Percentiles rank a stretch among this genome's conserved stretches.
phyloP scores from a whole-genome alignment of 208 protist genomes.

The Leishmania tarentolae region DNA sequence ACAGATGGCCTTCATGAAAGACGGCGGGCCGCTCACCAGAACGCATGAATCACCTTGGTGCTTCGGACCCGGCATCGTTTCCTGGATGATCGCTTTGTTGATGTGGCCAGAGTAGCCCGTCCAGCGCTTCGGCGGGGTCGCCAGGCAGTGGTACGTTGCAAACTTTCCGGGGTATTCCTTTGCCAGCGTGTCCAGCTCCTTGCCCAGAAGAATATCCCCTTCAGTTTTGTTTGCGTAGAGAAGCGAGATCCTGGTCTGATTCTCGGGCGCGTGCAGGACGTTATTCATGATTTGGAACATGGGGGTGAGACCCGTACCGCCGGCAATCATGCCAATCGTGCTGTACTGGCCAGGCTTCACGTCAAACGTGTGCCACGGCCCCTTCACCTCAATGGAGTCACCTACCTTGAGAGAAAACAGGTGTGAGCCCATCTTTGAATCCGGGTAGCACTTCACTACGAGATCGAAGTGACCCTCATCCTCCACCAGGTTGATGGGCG shows the following conservation, averaged over 20 bases:
- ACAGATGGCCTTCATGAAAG: slow-evolving; percentile 80
- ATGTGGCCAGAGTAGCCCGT: slow-evolving; percentile 70
- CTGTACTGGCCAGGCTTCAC: slow-evolving; percentile 69
- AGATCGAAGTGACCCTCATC: slow-evolving; percentile 77
- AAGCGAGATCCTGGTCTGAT: slow-evolving; percentile 67
- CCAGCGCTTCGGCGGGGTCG: slow-evolving; percentile 51
- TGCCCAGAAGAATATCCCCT: slow-evolving; percentile 79
- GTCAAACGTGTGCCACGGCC: slow-evolving; percentile 77
- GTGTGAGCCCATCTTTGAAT: slow-evolving; percentile 89
- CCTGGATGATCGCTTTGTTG: slow-evolving; percentile 54
- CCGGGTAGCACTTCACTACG: slow-evolving; percentile 81
- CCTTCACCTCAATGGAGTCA: slow-evolving; percentile 81
- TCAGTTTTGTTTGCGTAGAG: slow-evolving; percentile 79
- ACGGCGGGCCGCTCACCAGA: slow-evolving; percentile 76
- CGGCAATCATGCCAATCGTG: slow-evolving; percentile 84
- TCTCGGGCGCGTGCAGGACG: slow-evolving; percentile 56
- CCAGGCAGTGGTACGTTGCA: slow-evolving; percentile 70
- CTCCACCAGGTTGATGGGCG: slow-evolving; percentile 54
- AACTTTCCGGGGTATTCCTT: slow-evolving; percentile 64
- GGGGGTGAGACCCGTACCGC: slow-evolving; percentile 92
- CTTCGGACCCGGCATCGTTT: slow-evolving; percentile 63
- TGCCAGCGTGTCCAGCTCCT: slow-evolving; percentile 62
- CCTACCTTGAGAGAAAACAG: slow-evolving; percentile 83
- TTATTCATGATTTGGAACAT: slow-evolving; percentile 84
- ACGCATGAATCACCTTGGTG: slow-evolving; percentile 37